phyloP scores from a whole-genome alignment of 805 yeast genomes.

The Kluyveromyces lactis region DNA sequence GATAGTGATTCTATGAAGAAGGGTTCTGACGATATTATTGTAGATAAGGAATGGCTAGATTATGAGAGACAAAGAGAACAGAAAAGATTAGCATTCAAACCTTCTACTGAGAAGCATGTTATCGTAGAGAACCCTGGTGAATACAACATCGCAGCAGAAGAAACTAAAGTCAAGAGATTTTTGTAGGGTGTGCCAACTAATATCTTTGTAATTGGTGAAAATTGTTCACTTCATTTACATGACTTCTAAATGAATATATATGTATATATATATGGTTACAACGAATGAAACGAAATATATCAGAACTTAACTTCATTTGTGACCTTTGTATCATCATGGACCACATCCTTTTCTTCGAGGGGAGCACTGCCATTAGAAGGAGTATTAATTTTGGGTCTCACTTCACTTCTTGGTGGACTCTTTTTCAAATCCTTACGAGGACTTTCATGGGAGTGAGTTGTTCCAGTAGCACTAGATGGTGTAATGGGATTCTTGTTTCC shows the following conservation, averaged over 20 bases:
- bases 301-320: background rate
- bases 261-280: too few relatives aligned
- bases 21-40: slow-evolving; percentile 13
- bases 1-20: background rate
- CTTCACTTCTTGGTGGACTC: background rate
- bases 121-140: slow-evolving; percentile 36
- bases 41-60: slow-evolving; percentile 12
- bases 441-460: background rate
- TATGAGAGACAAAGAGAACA: slow-evolving; percentile 17
- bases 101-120: slow-evolving; percentile 29
- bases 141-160: slow-evolving; percentile 31
- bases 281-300: background rate
- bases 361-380: too few relatives aligned
- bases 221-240: too few relatives aligned
- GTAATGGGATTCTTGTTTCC: slow-evolving; percentile 3
- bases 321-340: background rate
- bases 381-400: too few relatives aligned
- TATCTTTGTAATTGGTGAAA: background rate
- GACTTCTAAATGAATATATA: too few relatives aligned
- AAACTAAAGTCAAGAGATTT: slow-evolving; percentile 31
- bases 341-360: too few relatives aligned
- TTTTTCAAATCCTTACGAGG: background rate
- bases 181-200: slow-evolving; percentile 15
- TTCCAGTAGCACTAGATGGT: slow-evolving; percentile 2
- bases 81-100: slow-evolving; percentile 22